Percentiles rank a stretch among this genome's conserved stretches.
phyloP scores from a whole-genome alignment of 208 protist species.

The Balamuthia mandrillaris region DNA sequence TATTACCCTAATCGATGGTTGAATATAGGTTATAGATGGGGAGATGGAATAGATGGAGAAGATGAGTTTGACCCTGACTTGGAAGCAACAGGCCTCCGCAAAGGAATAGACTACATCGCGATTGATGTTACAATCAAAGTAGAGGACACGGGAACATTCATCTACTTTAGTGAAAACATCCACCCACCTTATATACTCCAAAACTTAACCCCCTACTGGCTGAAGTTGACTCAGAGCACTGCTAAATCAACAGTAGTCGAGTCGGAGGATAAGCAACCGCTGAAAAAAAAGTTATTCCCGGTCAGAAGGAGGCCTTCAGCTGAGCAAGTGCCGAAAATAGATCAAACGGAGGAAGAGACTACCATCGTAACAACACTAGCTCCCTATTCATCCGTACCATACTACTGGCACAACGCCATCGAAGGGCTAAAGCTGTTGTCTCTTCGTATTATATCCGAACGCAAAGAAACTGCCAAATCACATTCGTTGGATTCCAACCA shows the following conservation, averaged over 20 bases:
- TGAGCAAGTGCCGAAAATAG: too few relatives aligned
- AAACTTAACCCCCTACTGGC: neutral
- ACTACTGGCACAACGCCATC: neutral
- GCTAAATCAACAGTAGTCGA: too few relatives aligned
- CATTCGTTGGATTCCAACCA: neutral
- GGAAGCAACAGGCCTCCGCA: too few relatives aligned
- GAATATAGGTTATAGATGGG: too few relatives aligned
- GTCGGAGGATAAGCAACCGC: too few relatives aligned
- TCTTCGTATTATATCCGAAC: neutral
- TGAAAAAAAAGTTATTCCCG: too few relatives aligned
- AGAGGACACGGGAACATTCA: neutral
- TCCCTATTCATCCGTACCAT: neutral
- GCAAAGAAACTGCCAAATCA: neutral
- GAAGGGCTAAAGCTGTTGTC: neutral
- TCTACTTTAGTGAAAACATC: constrained; percentile 35
- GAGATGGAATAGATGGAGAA: too few relatives aligned
- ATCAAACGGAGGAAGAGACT: neutral
- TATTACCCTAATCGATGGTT: too few relatives aligned
- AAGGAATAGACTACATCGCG: neutral
- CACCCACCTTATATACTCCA: neutral
- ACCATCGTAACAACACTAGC: neutral
- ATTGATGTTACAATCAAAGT: neutral
- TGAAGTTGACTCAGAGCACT: neutral
- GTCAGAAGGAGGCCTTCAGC: too few relatives aligned
- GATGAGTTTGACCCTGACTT: too few relatives aligned